These are phyloP conservation scores for Suillus placidus DNA, from an alignment of 768 basidiomycete genomes.

Conservation along the genomic window DNA sequence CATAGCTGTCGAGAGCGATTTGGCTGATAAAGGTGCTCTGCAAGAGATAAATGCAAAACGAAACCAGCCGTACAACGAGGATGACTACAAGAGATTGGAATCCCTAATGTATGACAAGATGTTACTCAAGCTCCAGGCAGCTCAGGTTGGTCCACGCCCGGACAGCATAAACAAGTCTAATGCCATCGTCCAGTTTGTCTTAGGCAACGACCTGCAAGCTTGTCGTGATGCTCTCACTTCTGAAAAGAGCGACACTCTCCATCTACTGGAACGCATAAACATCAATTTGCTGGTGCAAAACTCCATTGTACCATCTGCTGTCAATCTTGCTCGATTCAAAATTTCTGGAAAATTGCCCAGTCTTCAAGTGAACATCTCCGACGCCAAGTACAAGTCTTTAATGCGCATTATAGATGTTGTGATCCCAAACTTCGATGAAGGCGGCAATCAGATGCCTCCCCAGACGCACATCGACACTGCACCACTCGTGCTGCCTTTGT, in stretches of 20 bases:
- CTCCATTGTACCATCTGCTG: conserved; percentile 85
- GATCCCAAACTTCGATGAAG: conserved; percentile 78
- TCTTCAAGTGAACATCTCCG: conserved; percentile 87
- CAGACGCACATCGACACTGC: conserved; percentile 27
- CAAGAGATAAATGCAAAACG: conserved; percentile 81
- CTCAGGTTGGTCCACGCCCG: conserved; percentile 65
- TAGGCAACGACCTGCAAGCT: conserved; percentile 80
- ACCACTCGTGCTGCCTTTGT: conserved; percentile 49
- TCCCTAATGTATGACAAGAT: conserved; percentile 95
- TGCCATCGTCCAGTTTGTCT: conserved; percentile 65
- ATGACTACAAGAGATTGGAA: conserved; percentile 85
- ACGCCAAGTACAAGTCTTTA: conserved; percentile 86
- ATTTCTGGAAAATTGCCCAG: conserved; percentile 86
- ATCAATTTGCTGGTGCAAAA: conserved; percentile 89
- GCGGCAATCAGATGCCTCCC: conserved; percentile 27
- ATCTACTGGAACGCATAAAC: conserved; percentile 90
- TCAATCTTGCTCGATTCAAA: conserved; percentile 86
- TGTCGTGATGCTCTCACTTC: conserved; percentile 80
- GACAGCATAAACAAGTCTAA: conserved; percentile 4
- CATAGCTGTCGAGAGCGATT: conserved; percentile 88
- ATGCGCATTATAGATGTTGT: conserved; percentile 92
- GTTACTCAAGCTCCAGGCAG: conserved; percentile 77
- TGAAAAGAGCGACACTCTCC: conserved; percentile 60
- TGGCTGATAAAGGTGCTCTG: conserved; percentile 82
- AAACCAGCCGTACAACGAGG: conserved; percentile 80